These are phyloP conservation scores for Aplosporella prunicola DNA, from an alignment of 2,329 filamentous ascomycete genomes.

Conservation along the genomic window DNA sequence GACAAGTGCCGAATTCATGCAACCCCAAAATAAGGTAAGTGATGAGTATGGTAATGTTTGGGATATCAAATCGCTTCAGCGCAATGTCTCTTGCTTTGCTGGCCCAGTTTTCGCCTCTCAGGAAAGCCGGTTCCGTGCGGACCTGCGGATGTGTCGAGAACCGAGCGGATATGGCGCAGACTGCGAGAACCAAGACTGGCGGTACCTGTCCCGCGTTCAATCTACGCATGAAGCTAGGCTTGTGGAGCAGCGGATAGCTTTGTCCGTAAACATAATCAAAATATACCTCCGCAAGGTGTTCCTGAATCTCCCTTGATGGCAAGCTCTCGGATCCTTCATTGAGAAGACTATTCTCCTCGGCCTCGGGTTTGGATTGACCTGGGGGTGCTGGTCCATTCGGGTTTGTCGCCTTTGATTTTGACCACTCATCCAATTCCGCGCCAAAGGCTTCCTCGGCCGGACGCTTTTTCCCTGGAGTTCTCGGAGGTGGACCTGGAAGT, in stretches of 20 bases:
- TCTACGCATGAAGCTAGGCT: conserved; percentile 92
- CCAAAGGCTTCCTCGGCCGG: conserved; percentile 81
- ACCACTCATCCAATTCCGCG: conserved; percentile 72
- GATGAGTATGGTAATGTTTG: conserved; percentile 91
- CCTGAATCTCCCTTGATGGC: conserved; percentile 78
- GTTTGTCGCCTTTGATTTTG: conserved; percentile 47
- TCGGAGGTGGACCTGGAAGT: conserved; percentile 48
- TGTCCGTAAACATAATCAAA: conserved; percentile 96
- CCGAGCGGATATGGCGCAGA: conserved; percentile 89
- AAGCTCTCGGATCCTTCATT: conserved; percentile 75
- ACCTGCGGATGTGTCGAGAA: conserved; percentile 85
- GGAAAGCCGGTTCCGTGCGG: conserved; percentile 65
- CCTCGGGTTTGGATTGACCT: conserved; percentile 45
- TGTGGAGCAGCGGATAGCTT: conserved; percentile 87
- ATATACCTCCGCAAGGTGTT: conserved; percentile 87
- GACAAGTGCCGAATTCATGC: conserved; percentile 94
- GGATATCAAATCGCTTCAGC: conserved; percentile 79
- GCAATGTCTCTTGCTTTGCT: conserved; percentile 79
- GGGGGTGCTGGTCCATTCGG: conserved; percentile 37
- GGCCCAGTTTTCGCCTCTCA: conserved; percentile 88
- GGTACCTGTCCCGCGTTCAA: conserved; percentile 70
- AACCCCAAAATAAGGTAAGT: conserved; percentile 80
- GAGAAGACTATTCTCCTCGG: conserved; percentile 66
- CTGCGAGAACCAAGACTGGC: conserved; percentile 82
- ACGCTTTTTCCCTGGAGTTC: conserved; percentile 64